Evolutionary conservation across 2,329 filamentous ascomycete species (phyloP), one percentile per base, ranked within the genome.

Genomic region (Fusarium sacchari): DNA sequence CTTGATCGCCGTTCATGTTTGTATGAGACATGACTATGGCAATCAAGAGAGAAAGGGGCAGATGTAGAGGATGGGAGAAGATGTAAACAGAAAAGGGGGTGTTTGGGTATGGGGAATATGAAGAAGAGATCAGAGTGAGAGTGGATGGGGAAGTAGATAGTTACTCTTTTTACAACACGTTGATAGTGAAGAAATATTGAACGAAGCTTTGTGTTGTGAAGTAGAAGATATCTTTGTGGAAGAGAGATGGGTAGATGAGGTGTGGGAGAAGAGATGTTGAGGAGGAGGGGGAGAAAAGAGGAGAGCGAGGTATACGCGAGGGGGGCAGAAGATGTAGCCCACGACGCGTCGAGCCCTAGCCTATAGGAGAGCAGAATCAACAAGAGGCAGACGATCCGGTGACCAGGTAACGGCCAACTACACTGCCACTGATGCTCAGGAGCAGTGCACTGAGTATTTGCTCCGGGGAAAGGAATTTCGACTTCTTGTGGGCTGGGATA

Each of bases 261-360:
- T 28, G 28, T 36, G 22, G 13, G 53, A n/a, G 66, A 7, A 7
- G 8, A 20, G 28, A 22, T 17, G 58, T 55, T 44, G 30, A 39
- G 22, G 40, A 20, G 15, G 42, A 37, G 26, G 39, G 50, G 30
- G 36, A 24, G 26, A 20, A 44, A 69, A 53, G 36, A 57, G 24
- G 36, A 34, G 46, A 28, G 43, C 30, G 20, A 69, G 32, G 36
- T 44, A 46, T 18, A 67, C 42, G 55, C 50, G 49, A 40, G 36
- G 17, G 18, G 39, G 59, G 32, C 46, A 26, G 56, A 40, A 42
- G 43, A 69, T 37, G 12, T 26, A 59, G 40, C 64, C 47, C 32
- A 46, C 36, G 20, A 46, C 49, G 58, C 59, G 32, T 50, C 52
- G 14, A 43, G 20, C 32, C 30, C 40, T 20, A 13, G 34, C 42